These are phyloP conservation scores for Blastobotrys peoriensis DNA, from an alignment of 805 yeast genomes.

Conservation along the genomic window DNA sequence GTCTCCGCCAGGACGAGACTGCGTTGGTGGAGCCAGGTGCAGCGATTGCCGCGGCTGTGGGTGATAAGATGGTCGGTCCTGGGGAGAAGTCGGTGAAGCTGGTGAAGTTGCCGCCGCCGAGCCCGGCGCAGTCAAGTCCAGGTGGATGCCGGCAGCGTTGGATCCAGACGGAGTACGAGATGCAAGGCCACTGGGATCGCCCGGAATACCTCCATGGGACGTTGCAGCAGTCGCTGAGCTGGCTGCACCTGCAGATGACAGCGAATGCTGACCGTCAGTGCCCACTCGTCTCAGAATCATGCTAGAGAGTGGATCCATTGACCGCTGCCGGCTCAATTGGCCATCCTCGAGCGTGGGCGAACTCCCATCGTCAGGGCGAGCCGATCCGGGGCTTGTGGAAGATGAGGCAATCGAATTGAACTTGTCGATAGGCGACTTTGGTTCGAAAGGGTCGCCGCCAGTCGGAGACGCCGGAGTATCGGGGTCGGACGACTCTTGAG, in stretches of 20 bases:
- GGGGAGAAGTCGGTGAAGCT: background rate
- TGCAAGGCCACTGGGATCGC: background rate
- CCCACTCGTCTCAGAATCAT: conserved; percentile 12
- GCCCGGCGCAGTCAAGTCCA: background rate
- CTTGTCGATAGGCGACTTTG: background rate
- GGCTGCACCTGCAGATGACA: conserved; percentile 1
- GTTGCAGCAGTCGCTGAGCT: background rate
- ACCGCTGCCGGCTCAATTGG: background rate
- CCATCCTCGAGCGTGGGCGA: background rate
- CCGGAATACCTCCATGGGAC: background rate
- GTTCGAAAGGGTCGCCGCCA: background rate
- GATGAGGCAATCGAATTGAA: background rate
- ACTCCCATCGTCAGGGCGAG: background rate
- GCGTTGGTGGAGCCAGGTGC: background rate
- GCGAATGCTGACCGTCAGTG: background rate
- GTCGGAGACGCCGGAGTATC: background rate
- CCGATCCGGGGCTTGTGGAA: background rate
- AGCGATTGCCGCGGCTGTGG: background rate
- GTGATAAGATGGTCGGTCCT: background rate
- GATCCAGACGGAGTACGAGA: background rate
- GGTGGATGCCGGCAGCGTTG: background rate
- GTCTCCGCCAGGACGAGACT: background rate
- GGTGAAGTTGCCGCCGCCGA: background rate
- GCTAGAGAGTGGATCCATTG: conserved; percentile 13
- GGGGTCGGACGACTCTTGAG: background rate